Evolutionary conservation across 352 stramenopile genomes (phyloP).

Genomic region (Phytopythium chamaehyphon): DNA sequence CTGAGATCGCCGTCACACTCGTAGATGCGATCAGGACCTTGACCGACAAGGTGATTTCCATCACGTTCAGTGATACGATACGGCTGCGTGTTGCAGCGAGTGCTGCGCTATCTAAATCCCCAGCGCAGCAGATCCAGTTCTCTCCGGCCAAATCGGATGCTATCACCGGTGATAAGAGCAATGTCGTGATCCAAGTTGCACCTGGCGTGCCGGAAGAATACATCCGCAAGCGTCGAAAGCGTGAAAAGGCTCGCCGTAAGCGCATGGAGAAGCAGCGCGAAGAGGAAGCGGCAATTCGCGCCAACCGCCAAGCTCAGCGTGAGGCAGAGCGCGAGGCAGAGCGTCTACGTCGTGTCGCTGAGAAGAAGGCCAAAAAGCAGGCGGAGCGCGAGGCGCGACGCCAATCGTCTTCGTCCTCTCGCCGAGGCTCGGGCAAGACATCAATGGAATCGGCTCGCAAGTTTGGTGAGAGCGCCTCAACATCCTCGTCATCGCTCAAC

Average conservation of each 20-base stretch:
- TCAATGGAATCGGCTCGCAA: conserved; percentile 63
- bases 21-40: conserved; percentile 67
- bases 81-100: conserved; percentile 46
- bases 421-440: conserved; percentile 38
- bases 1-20: conserved; percentile 80
- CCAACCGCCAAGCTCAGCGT: conserved; percentile 60
- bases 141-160: conserved; percentile 29
- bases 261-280: conserved; percentile 66
- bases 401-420: conserved; percentile 28
- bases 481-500: conserved; percentile 25
- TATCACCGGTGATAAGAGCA: conserved; percentile 41
- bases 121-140: conserved; percentile 66
- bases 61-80: conserved; percentile 69
- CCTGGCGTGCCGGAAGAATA: conserved; percentile 77
- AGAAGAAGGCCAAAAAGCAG: conserved; percentile 88
- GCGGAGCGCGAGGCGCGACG: conserved; percentile 66
- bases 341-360: conserved; percentile 67
- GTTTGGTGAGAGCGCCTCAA: conserved; percentile 61
- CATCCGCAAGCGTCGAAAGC: conserved; percentile 82
- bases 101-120: conserved; percentile 45
- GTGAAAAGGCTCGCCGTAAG: conserved; percentile 77
- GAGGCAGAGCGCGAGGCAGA: conserved; percentile 66
- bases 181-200: conserved; percentile 51
- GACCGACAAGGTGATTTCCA: conserved; percentile 48
- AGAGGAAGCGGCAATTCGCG: conserved; percentile 67